Evolutionary conservation across 192 early-diverging fungal species (phyloP), one percentile per base, ranked within the genome.

Genomic region (Coemansia sp.): DNA sequence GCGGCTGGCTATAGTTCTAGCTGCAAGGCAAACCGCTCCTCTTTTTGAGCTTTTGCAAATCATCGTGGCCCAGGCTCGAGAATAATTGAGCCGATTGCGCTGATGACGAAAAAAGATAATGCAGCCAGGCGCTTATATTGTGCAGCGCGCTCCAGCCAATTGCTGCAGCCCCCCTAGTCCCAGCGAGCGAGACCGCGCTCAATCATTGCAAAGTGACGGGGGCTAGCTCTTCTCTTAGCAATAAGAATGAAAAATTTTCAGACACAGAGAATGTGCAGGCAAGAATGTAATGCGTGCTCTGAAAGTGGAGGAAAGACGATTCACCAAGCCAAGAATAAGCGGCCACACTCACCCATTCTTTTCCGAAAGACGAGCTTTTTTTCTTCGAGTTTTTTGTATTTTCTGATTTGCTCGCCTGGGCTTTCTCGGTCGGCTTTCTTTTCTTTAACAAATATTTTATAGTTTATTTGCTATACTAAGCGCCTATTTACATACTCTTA

Each of bases 191-290:
- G 39, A 42, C 39, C 39, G 39, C 39, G 39, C 39, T 42, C 39
- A 42, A 42, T 42, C 30, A 32, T 32, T 32, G 30, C 30, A 32
- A 32, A 8, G 8, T 32, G 30, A 32, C 8, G 30, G 30, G 8
- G 30, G 30, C 30, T 32, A 32, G 30, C 30, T 54, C 52, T 54
- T 27, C 27, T 54, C 25, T 54, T 24, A 6, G 30, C n/a, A n/a
- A n/a, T n/a, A n/a, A n/a, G n/a, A 35, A 23, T 55, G 34, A 42
- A 42, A 42, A 42, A 16, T 42, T 42, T 42, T 42, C 39, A 42
- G 39, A 42, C 8, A 8, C 30, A 32, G 4, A 18, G 39, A 42
- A 42, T 42, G 39, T 42, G 16, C 14, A 13, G 13, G 39, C 16
- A 42, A 42, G 39, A 42, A 42, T 13, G 14, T 42, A 16, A 42